Conservation (phyloP, 179 eudicot genomes). For the Beta corolliflora region DNA sequence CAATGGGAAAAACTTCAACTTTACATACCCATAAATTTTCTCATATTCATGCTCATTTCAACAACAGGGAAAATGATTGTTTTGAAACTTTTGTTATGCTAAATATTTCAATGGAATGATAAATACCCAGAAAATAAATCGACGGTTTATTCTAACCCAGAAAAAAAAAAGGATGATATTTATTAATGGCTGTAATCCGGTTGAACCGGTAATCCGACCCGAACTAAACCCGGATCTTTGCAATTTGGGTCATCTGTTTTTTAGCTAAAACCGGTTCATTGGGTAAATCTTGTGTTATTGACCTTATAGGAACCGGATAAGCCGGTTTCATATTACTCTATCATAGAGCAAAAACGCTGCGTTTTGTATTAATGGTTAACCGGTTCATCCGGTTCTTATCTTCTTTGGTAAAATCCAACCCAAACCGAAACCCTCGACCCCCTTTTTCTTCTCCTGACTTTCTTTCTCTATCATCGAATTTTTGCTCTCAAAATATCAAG, state of each 20-base stretch:
- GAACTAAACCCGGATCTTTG: not conserved
- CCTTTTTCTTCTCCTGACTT: conserved; percentile 19
- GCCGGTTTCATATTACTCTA: conserved; percentile 34
- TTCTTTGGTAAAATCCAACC: conserved; percentile 21
- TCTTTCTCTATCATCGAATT: conserved; percentile 21
- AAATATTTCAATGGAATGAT: too few species aligned
- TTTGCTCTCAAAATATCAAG: conserved; percentile 38
- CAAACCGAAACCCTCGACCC: conserved; percentile 28
- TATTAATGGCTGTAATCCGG: not conserved
- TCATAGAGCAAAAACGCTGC: conserved; percentile 16
- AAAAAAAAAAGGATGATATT: not conserved
- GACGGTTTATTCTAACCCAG: not conserved
- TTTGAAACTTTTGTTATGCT: too few species aligned
- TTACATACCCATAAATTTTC: too few species aligned
- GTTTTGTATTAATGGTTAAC: conserved; percentile 38
- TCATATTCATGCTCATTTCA: too few species aligned
- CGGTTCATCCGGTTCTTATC: conserved; percentile 72
- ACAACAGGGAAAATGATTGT: too few species aligned
- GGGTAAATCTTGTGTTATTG: conserved; percentile 21
- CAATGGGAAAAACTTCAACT: too few species aligned
- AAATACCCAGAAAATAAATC: not conserved
- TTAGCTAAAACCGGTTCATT: conserved; percentile 29
- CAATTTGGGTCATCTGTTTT: not conserved
- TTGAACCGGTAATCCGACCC: conserved; percentile 21
- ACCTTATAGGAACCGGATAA: conserved; percentile 37